Evolutionary conservation across 352 stramenopile species (phyloP).

Genomic region (Phytophthora sp.): DNA sequence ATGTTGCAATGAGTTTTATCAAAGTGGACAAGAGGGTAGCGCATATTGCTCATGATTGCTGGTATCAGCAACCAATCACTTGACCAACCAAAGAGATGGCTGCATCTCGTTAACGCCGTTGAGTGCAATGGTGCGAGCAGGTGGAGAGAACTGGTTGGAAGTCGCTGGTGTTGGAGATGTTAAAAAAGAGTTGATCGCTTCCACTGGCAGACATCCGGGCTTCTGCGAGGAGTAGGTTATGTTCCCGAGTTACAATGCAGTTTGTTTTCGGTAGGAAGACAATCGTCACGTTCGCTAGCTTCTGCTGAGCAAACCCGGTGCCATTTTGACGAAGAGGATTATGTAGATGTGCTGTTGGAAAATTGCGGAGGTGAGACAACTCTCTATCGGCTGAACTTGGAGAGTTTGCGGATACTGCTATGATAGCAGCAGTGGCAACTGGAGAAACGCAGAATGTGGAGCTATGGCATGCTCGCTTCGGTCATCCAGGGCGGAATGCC

Average conservation of each 20-base stretch:
- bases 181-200: neutral
- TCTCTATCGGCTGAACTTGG: neutral
- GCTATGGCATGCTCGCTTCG: neutral
- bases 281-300: neutral
- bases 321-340: slow-evolving; percentile 1
- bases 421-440: neutral
- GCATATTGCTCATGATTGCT: neutral
- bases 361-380: neutral
- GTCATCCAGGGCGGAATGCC: neutral
- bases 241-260: slow-evolving; percentile 5
- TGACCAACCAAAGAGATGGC: neutral
- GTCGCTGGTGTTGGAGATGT: neutral
- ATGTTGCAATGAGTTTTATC: neutral
- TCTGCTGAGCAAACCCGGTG: neutral
- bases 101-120: neutral
- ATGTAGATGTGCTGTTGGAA: neutral
- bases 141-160: neutral
- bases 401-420: neutral
- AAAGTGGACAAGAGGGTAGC: neutral
- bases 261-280: neutral
- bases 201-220: neutral
- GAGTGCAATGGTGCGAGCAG: neutral
- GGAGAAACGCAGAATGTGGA: neutral
- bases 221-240: neutral
- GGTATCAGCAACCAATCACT: neutral